Conservation (phyloP, 768 basidiomycete species). For the Leccinum rimulosum region DNA sequence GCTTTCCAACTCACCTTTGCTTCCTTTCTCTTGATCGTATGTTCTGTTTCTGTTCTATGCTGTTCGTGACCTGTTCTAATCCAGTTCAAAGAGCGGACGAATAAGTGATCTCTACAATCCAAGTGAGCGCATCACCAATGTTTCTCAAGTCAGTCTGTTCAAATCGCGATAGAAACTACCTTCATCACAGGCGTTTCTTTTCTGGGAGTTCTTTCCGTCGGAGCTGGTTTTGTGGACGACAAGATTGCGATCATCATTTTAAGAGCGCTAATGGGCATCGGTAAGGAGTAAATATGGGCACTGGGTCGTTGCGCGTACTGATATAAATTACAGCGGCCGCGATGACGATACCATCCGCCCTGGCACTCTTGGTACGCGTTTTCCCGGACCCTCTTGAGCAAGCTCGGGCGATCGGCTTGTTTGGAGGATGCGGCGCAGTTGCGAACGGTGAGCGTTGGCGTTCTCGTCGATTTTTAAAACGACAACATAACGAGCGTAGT, state of each 20-base stretch:
- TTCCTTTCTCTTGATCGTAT: slow-evolving; percentile 33
- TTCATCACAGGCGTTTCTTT: slow-evolving; percentile 41
- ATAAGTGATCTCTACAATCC: slow-evolving; percentile 25
- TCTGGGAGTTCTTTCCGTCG: slow-evolving; percentile 44
- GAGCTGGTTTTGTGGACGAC: slow-evolving; percentile 43
- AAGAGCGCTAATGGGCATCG: slow-evolving; percentile 49
- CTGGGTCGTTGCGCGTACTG: background rate
- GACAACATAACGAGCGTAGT: slow-evolving; percentile 26
- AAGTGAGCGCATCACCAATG: slow-evolving; percentile 29
- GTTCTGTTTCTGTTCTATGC: background rate
- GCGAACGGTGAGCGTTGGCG: slow-evolving; percentile 37
- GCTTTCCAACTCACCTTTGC: slow-evolving; percentile 49
- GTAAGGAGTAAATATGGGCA: slow-evolving; percentile 7
- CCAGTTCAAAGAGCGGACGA: slow-evolving; percentile 18
- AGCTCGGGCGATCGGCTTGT: slow-evolving; percentile 46
- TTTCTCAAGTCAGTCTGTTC: slow-evolving; percentile 20
- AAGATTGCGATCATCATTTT: slow-evolving; percentile 50
- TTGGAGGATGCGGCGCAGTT: slow-evolving; percentile 45
- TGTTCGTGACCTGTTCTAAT: slow-evolving; percentile 3
- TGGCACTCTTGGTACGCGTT: slow-evolving; percentile 47
- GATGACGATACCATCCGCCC: slow-evolving; percentile 49
- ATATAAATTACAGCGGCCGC: slow-evolving; percentile 38
- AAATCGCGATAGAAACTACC: slow-evolving; percentile 36
- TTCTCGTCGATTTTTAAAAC: background rate
- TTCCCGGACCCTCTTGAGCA: slow-evolving; percentile 48